phyloP scores from a whole-genome alignment of 331 rosid species.

The Arachis monticola region DNA sequence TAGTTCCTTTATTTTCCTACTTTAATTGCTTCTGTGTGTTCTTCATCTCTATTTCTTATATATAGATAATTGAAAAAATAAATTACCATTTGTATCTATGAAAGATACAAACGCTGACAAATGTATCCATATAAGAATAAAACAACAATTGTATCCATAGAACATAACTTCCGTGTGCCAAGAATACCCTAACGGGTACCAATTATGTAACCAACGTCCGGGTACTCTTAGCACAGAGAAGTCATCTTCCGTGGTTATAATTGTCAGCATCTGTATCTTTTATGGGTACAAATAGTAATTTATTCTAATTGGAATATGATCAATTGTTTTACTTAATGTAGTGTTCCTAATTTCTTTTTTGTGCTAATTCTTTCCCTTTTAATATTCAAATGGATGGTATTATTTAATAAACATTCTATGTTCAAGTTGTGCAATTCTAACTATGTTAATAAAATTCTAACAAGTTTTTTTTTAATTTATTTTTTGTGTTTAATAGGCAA shows the following conservation, averaged over 20 bases:
- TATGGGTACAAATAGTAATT: too few species aligned
- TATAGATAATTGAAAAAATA: too few species aligned
- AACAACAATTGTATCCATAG: too few species aligned
- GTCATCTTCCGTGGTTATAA: too few species aligned
- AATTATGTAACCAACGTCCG: too few species aligned
- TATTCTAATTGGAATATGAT: background rate
- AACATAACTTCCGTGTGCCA: too few species aligned
- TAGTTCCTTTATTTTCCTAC: background rate
- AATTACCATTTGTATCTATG: too few species aligned
- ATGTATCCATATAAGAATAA: too few species aligned
- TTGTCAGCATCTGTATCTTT: too few species aligned
- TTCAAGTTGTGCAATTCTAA: background rate
- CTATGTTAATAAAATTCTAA: slow-evolving; percentile 1
- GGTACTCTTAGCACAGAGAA: too few species aligned
- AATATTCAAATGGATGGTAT: background rate
- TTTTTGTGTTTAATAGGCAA: slow-evolving; percentile 41
- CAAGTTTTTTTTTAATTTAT: background rate
- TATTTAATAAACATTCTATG: background rate
- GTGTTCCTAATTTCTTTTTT: background rate
- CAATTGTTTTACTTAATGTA: background rate
- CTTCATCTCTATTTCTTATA: background rate
- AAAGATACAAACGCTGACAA: too few species aligned
- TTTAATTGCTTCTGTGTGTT: background rate
- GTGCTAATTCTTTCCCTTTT: background rate
- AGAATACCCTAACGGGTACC: too few species aligned